Base-by-base conservation (phyloP, 306 rosid genomes). In the Delonix regia region DNA sequence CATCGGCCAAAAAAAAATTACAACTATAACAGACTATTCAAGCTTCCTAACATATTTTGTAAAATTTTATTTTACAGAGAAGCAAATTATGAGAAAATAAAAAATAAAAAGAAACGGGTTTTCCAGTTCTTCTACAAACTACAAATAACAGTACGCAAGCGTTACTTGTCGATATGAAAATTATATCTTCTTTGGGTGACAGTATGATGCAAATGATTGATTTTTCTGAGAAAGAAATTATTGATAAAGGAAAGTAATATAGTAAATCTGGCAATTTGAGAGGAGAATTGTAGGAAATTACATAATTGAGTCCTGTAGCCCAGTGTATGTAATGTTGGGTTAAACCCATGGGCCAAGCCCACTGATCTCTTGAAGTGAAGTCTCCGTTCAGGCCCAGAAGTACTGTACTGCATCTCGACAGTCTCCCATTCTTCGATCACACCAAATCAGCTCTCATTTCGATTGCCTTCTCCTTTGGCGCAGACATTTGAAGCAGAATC, bases 401-500 rank as follows among this genome's bases (percentile, higher is more conserved):
- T 1, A 28, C 2, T 22, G 60, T 1, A 8, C 33, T 30, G 41
- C 7, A 36, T 36, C n/a, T n/a, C n/a, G n/a, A n/a, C n/a, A n/a
- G n/a, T n/a, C n/a, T n/a, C n/a, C n/a, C n/a, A 30, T 30, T 30
- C 33, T 30, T 30, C 33, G 33, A 30, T 30, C 1, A 41, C 45
- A 41, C 45, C 22, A 30, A 30, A 3, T 9, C n/a, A 2, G 16
- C 69, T 66, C 52, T 64, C 1, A 9, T 64, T 9, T 64, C 34
- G 34, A 66, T 66, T 39, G 21, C 38, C 41, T 13, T 10, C 47
- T 68, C 30, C 49, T 21, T 39, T 51, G 11, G 25, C 3, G 69
- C 77, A 59, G 76, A 25, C 62, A 14, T 21, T 53, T 21, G 41
- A 57, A 66, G 74, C 70, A 13, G 41, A 56, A 42, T 70, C 44